Evolutionary conservation across 164 flowering plant genomes (phyloP), one percentile per base, ranked within the genome.

Genomic region (Stephania yunnanensis): DNA sequence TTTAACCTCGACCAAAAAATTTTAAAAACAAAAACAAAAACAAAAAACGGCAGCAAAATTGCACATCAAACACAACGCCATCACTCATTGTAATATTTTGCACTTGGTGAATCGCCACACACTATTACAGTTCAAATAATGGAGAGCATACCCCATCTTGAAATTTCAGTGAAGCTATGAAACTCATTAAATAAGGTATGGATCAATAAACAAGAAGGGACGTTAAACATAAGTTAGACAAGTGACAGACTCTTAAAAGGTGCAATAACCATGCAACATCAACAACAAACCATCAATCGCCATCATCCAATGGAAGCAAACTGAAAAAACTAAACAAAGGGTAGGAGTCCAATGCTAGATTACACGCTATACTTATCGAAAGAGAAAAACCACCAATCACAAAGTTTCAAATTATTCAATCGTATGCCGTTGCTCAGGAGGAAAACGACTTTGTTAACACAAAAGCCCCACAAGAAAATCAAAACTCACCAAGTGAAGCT

Each of bases 401-500:
- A 7, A 50, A 10, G 4, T 7, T 30, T 29, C n/a, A 71, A 71
- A 50, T 22, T 71, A 30, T 52, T 0, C 46, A 71, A 25, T 71
- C 1, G 64, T 73, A 3, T 74, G 17, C 13, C 11, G 55, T 0
- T 7, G 13, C 55, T 15, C 11, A 50, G 11, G 55, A 36, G 42
- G 42, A 36, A 36, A 36, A 36, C 1, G 42, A 0, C 42, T 36
- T 36, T 36, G 42, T 2, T 36, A 36, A 36, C 42, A 36, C 42
- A 36, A 36, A 36, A 36, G 42, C 42, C 42, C 4, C 2, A 36
- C 42, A 2, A 36, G 2, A 36, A 36, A 12, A 15, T 72, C 66
- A 81, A 29, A 73, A 75, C 84, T 80, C 78, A 93, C 98, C 96
- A 73, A 86, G 83, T 69, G 97, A 84, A 84, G 94, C 87, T 68